Evolutionary conservation across 2,329 filamentous ascomycete genomes (phyloP).

Genomic region (Neonectria magnoliae): DNA sequence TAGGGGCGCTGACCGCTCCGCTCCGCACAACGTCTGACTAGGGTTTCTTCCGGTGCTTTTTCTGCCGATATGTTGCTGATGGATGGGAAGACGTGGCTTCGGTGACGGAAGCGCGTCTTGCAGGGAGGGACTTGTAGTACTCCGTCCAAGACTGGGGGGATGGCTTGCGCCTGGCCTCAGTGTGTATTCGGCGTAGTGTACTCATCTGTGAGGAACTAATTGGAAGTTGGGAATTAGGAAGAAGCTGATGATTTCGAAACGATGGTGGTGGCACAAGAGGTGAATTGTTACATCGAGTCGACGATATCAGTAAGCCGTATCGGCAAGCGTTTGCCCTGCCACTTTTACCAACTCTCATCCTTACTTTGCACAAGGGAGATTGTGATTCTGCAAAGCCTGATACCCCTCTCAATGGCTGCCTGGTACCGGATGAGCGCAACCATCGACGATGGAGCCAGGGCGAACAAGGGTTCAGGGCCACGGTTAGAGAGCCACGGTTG

Average conservation of each 20-base stretch:
- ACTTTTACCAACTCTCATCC: not conserved
- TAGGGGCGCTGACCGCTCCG: slow-evolving; percentile 31
- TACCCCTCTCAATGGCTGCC: slow-evolving; percentile 2
- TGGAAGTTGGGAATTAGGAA: not conserved
- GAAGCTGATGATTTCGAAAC: slow-evolving; percentile 6
- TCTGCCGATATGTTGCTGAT: slow-evolving; percentile 13
- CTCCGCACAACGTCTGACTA: slow-evolving; percentile 28
- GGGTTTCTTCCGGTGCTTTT: slow-evolving; percentile 14
- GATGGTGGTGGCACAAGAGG: slow-evolving; percentile 3
- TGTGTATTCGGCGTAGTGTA: slow-evolving; percentile 2
- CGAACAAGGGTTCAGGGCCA: not conserved
- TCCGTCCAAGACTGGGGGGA: slow-evolving; percentile 19
- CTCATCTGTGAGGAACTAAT: slow-evolving; percentile 6
- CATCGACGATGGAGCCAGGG: not conserved
- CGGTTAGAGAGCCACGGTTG: slow-evolving; percentile 15
- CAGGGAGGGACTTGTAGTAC: slow-evolving; percentile 23
- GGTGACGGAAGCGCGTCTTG: slow-evolving; percentile 22
- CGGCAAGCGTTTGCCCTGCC: not conserved
- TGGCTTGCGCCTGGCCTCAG: slow-evolving; percentile 15
- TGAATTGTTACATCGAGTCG: slow-evolving; percentile 5
- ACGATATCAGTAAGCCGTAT: slow-evolving; percentile 2
- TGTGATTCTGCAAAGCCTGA: not conserved
- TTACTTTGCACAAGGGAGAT: not conserved
- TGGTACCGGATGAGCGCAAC: slow-evolving; percentile 3
- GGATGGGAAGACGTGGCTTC: slow-evolving; percentile 24